phyloP scores from a whole-genome alignment of 2,329 filamentous ascomycete genomes.

The Trichoderma asperellum region DNA sequence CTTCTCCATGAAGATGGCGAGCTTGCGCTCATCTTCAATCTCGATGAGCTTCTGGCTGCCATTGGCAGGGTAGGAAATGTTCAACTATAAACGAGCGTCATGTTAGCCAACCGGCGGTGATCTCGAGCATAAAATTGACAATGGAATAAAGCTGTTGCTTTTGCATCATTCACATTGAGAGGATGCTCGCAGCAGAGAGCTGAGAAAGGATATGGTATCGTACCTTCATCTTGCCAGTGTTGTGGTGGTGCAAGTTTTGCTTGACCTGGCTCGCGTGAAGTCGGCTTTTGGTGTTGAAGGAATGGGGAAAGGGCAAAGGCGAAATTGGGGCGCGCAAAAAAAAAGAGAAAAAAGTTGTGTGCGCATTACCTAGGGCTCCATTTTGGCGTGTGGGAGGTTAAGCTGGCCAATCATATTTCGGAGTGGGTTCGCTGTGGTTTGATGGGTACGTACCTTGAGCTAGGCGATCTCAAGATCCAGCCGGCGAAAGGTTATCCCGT shows the following conservation, averaged over 20 bases:
- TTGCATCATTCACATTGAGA: conserved; percentile 1
- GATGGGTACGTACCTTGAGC: neutral
- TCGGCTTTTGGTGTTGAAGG: conserved; percentile 40
- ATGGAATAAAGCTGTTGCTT: neutral
- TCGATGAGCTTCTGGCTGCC: conserved; percentile 99
- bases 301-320: conserved; percentile 34
- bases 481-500: conserved; percentile 36
- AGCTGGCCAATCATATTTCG: conserved; percentile 42
- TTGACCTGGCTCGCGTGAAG: conserved; percentile 48
- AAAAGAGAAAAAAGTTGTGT: conserved; percentile 46
- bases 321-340: conserved; percentile 47
- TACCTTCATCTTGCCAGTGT: conserved; percentile 55
- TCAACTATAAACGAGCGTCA: conserved; percentile 51
- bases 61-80: conserved; percentile 91
- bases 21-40: conserved; percentile 98
- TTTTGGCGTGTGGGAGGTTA: conserved; percentile 32
- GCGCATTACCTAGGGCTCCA: conserved; percentile 45
- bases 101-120: conserved; percentile 40
- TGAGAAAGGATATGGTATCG: conserved; percentile 28
- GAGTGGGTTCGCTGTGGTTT: neutral
- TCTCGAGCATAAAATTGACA: neutral
- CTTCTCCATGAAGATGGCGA: conserved; percentile 98
- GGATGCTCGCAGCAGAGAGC: neutral
- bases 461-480: neutral
- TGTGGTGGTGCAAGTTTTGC: conserved; percentile 51